Base-by-base conservation (phyloP, 179 eudicot genomes). In the Heliamphora pulchella region DNA sequence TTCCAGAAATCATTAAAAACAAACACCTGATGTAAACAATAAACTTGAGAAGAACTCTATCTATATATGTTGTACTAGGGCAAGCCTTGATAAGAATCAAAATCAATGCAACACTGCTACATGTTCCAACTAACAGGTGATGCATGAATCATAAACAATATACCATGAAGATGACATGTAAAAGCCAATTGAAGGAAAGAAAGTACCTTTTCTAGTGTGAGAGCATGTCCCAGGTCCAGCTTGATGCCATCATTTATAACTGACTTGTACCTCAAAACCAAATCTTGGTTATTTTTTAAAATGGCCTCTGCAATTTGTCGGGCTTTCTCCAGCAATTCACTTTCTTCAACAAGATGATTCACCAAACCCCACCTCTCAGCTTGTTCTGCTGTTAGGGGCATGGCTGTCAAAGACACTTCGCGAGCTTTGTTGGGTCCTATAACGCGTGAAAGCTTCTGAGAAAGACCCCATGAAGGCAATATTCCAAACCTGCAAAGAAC, bases 381-480 rank as follows among this genome's bases (percentile, higher is more conserved):
- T 81, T 89, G 90, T 81, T 92, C 97, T 46, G 99, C 97, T 78
- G 85, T 91, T 74, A 96, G 55, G 70, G 99, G 98, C 74, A 65
- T 84, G 69, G 97, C 93, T 20, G 90, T 70, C 70, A 94, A 76
- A 43, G 99, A 96, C 50, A 88, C 92, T 83, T 96, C 97, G 57
- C 98, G 98, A 74, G 99, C 98, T 86, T 87, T 90, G 81, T 87
- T 90, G 64, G 91, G 87, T 2, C 99, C 99, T 82, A 96, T 87
- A 54, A 94, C 86, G 78, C 98, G 97, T 18, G 98, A 89, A 75
- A 96, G 97, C 89, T 96, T 96, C 87, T 96, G 99, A 11, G 99
- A 96, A 20, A 96, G 90, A 72, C 99, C 99, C 99, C 99, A 96
- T 41, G 99, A 96, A 47, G 99, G 99, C 80, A 96, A 96, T 87